These are phyloP conservation scores for Didymella exigua DNA, from an alignment of 2,329 filamentous ascomycete genomes.

Conservation along the genomic window DNA sequence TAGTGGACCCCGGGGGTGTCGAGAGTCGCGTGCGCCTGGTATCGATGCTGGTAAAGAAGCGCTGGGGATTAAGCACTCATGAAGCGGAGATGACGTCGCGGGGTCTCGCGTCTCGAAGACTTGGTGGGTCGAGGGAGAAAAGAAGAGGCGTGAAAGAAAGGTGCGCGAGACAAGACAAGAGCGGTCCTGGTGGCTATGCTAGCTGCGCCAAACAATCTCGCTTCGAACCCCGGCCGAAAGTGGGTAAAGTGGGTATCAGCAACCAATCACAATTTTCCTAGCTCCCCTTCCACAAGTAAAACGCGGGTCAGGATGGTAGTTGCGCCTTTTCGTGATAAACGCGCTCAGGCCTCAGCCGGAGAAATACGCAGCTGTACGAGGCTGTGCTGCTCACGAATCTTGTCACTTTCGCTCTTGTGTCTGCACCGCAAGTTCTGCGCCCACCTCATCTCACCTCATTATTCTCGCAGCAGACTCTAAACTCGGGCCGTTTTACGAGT, in stretches of 20 bases:
- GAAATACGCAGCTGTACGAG: constrained; percentile 4
- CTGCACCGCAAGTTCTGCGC: not conserved
- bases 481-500: constrained; percentile 7
- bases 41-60: constrained; percentile 9
- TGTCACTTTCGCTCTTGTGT: not conserved
- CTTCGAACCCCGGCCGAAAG: constrained; percentile 12
- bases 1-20: not conserved
- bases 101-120: constrained; percentile 17
- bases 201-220: constrained; percentile 26
- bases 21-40: constrained; percentile 5
- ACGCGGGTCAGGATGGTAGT: not conserved
- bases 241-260: not conserved
- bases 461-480: constrained; percentile 9
- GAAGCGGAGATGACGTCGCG: constrained; percentile 9
- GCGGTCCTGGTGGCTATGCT: constrained; percentile 16
- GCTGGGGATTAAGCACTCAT: constrained; percentile 20
- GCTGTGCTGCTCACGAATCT: not conserved
- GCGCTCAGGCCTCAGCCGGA: constrained; percentile 2
- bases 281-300: constrained; percentile 18
- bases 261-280: constrained; percentile 6
- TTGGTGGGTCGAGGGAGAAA: constrained; percentile 21
- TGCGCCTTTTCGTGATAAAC: not conserved
- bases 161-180: constrained; percentile 13
- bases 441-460: constrained; percentile 15
- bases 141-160: constrained; percentile 24